Conservation (phyloP, 1,284 basidiomycete species). For the Puccinia hordei region DNA sequence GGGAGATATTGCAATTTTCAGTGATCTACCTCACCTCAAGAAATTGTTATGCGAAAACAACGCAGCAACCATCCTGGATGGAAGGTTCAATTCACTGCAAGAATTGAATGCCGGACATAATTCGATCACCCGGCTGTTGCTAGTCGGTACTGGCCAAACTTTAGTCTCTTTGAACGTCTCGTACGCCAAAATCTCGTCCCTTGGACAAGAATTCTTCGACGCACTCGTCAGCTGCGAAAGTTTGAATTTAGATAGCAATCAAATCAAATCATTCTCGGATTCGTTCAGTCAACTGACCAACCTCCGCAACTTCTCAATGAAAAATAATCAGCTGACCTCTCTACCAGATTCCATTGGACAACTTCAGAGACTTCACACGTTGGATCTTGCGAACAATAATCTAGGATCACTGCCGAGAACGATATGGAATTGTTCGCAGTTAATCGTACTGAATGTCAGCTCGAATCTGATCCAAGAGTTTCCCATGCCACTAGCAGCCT, state of each 20-base stretch:
- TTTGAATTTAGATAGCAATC: slow-evolving; percentile 81
- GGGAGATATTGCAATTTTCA: slow-evolving; percentile 71
- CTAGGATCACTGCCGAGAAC: slow-evolving; percentile 73
- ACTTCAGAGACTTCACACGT: slow-evolving; percentile 72
- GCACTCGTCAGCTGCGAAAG: slow-evolving; percentile 73
- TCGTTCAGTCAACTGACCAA: slow-evolving; percentile 72
- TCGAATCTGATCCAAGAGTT: slow-evolving; percentile 81
- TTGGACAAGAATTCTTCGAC: slow-evolving; percentile 73
- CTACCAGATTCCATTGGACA: slow-evolving; percentile 78
- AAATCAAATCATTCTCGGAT: slow-evolving; percentile 80
- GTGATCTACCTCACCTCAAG: slow-evolving; percentile 71
- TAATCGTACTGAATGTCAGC: slow-evolving; percentile 78
- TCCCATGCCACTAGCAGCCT: slow-evolving; percentile 66
- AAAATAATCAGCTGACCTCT: slow-evolving; percentile 80
- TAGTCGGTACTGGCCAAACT: slow-evolving; percentile 59
- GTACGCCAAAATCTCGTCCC: slow-evolving; percentile 80
- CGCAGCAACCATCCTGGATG: slow-evolving; percentile 73
- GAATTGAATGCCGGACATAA: slow-evolving; percentile 75
- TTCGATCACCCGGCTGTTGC: slow-evolving; percentile 66
- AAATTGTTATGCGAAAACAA: slow-evolving; percentile 78
- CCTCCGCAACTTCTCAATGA: slow-evolving; percentile 77
- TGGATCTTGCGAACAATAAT: slow-evolving; percentile 92
- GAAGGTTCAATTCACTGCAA: slow-evolving; percentile 59
- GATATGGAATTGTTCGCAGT: slow-evolving; percentile 80
- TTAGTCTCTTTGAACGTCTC: slow-evolving; percentile 85